These are phyloP conservation scores for Ophiostoma australiae DNA, from an alignment of 2,329 filamentous ascomycete genomes.

Conservation along the genomic window DNA sequence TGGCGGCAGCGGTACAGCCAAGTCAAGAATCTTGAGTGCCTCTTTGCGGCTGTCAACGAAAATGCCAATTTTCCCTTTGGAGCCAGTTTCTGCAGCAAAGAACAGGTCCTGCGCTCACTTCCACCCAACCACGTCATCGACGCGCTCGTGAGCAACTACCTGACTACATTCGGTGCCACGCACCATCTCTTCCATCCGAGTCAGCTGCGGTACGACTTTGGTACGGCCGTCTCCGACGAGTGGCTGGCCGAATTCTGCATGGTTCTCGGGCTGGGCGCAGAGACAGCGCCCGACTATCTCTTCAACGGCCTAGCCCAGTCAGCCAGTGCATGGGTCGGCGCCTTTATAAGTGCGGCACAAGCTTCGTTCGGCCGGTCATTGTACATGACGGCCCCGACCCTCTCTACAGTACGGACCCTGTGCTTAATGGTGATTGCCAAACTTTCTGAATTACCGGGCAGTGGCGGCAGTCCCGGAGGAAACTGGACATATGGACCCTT, in stretches of 20 bases:
- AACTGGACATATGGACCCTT: conserved; percentile 23
- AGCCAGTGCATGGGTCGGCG: conserved; percentile 27
- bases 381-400: conserved; percentile 27
- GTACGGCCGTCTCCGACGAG: conserved; percentile 25
- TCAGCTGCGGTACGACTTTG: conserved; percentile 29
- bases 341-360: conserved; percentile 30
- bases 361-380: conserved; percentile 28
- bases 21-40: conserved; percentile 29
- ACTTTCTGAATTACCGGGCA: conserved; percentile 29
- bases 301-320: conserved; percentile 28
- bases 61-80: conserved; percentile 31
- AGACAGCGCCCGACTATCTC: conserved; percentile 24
- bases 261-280: conserved; percentile 30
- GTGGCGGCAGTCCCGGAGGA: conserved; percentile 18
- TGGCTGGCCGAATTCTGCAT: conserved; percentile 32
- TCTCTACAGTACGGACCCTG: conserved; percentile 30
- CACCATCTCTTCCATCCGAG: conserved; percentile 29
- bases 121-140: conserved; percentile 28
- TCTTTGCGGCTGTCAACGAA: conserved; percentile 28
- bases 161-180: conserved; percentile 30
- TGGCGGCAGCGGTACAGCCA: conserved; percentile 30
- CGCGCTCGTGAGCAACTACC: conserved; percentile 29
- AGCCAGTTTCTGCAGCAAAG: conserved; percentile 24
- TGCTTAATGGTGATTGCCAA: conserved; percentile 30
- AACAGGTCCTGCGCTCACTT: conserved; percentile 27